phyloP scores from a whole-genome alignment of 2,329 filamentous ascomycete species.

The Dryadomyces quercivorus region DNA sequence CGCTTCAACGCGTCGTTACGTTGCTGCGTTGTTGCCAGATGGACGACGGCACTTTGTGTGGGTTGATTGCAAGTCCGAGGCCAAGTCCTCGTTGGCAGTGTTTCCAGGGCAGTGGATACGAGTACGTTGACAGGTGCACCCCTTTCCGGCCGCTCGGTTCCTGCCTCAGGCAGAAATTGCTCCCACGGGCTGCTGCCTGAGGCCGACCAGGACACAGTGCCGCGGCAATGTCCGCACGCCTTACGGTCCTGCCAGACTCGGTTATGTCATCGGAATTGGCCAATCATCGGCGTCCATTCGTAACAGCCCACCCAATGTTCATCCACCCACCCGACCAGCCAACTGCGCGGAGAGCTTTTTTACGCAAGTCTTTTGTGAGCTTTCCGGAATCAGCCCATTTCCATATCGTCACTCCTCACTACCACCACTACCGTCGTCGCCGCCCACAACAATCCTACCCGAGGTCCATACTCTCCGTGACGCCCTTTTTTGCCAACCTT shows the following conservation, averaged over 20 bases:
- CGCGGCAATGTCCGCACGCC: no score
- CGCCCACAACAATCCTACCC: not conserved
- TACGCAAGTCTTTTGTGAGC: constrained; percentile 3
- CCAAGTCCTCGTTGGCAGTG: no score
- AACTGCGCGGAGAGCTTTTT: constrained; percentile 6
- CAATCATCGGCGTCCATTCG: constrained; percentile 2
- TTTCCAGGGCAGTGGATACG: no score
- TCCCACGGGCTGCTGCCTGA: no score
- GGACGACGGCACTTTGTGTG: no score
- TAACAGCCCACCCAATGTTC: constrained; percentile 6
- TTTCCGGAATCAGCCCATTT: constrained; percentile 10
- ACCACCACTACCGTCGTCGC: not conserved
- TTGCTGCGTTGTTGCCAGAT: no score
- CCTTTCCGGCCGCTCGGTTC: not conserved
- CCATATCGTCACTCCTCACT: not conserved
- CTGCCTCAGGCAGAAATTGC: not conserved
- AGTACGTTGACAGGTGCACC: no score
- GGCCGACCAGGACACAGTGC: no score
- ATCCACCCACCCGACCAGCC: constrained; percentile 1
- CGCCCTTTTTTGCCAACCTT: constrained; percentile 8
- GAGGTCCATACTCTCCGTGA: constrained; percentile 1
- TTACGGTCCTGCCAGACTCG: not conserved
- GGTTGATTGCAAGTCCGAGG: no score
- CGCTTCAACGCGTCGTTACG: no score
- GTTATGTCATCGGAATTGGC: constrained; percentile 1